These are phyloP conservation scores for Clarireedia monteithiana DNA, from an alignment of 2,329 filamentous ascomycete genomes.

Conservation along the genomic window DNA sequence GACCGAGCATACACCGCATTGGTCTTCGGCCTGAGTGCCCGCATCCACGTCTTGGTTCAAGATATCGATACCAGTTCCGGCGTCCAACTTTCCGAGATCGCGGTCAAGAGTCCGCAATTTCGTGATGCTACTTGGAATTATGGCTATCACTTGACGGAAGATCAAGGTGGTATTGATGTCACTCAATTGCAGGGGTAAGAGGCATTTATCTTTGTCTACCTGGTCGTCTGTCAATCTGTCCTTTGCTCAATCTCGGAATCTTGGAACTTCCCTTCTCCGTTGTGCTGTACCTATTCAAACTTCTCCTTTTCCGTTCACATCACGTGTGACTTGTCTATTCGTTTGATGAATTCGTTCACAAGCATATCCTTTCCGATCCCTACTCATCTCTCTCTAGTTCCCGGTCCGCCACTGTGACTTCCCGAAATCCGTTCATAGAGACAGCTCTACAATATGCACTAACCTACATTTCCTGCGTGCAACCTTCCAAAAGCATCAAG, in stretches of 20 bases:
- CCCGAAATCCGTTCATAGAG: conserved; percentile 81
- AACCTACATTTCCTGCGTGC: conserved; percentile 58
- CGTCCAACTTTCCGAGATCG: conserved; percentile 62
- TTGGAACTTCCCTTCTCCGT: neutral
- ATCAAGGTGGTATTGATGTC: conserved; percentile 71
- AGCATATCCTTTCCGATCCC: neutral
- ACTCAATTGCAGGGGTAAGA: conserved; percentile 71
- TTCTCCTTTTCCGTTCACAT: conserved; percentile 1
- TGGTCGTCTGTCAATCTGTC: conserved; percentile 4
- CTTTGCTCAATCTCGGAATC: neutral
- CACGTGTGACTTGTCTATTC: conserved; percentile 2
- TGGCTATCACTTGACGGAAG: conserved; percentile 61
- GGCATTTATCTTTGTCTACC: conserved; percentile 9
- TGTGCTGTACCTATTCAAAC: neutral
- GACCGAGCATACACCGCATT: conserved; percentile 78
- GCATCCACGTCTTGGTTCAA: conserved; percentile 57
- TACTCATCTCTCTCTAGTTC: conserved; percentile 6
- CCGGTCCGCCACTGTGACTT: conserved; percentile 18
- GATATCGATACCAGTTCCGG: conserved; percentile 52
- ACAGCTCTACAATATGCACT: conserved; percentile 82
- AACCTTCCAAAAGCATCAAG: conserved; percentile 43
- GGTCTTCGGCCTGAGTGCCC: conserved; percentile 58
- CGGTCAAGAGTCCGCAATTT: conserved; percentile 91
- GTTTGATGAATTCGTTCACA: neutral
- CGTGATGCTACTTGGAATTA: conserved; percentile 82